phyloP scores from a whole-genome alignment of 305 asterid species.

The Solanum hybrid region DNA sequence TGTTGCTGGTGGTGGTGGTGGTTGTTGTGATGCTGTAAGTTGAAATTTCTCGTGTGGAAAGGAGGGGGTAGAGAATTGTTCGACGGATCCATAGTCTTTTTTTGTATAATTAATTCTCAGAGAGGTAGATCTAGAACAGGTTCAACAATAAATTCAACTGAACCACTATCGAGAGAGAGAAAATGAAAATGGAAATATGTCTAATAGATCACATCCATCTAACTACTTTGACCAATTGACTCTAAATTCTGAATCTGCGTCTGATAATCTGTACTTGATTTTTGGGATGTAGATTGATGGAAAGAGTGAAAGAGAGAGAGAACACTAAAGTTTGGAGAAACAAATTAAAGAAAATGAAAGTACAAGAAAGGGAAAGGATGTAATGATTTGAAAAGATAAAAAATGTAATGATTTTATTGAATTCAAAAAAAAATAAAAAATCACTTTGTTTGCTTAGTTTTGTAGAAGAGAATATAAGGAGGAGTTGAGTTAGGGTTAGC shows the following conservation, averaged over 20 bases:
- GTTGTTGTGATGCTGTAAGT: constrained; percentile 2
- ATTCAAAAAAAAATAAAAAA: not conserved
- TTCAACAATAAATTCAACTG: not conserved
- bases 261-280: not conserved
- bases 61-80: constrained; percentile 16
- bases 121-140: not conserved
- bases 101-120: not conserved
- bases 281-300: not conserved
- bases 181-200: not conserved
- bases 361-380: constrained; percentile 1
- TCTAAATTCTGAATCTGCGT: not conserved
- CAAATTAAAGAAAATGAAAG: not conserved
- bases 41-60: constrained; percentile 14
- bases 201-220: not conserved
- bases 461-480: not conserved
- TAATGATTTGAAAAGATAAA: constrained; percentile 2
- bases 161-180: not conserved
- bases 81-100: not conserved
- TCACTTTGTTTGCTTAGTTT: not conserved
- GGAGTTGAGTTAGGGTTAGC: constrained; percentile 2
- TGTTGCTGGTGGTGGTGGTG: constrained; percentile 1
- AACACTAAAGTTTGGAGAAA: not conserved
- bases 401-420: not conserved
- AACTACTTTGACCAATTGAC: not conserved
- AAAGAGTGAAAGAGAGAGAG: not conserved